Base-by-base conservation (phyloP, 2,329 filamentous ascomycete species). In the Penicillium sp. region DNA sequence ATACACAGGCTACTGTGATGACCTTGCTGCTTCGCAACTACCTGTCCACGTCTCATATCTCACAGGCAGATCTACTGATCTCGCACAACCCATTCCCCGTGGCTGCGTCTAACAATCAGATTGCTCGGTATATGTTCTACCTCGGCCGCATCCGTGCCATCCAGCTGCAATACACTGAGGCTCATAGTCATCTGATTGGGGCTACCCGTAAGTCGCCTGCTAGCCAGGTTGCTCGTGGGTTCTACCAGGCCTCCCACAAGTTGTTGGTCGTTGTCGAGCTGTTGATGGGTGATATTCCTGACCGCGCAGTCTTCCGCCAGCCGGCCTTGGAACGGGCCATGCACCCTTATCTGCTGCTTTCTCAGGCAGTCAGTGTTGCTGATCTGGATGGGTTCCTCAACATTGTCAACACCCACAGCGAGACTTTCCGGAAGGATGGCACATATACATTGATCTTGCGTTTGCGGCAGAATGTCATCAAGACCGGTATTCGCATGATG, bases 401-500 rank as follows among this genome's bases (percentile, higher is more conserved):
- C 63, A 87, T 89, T 42, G 92, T 97, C 58, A 87, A 89, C 65
- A 83, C 87, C 47, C 86, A 96, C 71, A 87, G 87, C 55, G 85
- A 89, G 42, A 87, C 87, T 12, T 99, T 97, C 86, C 88, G 91
- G 68, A 88, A 89, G 63, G 94, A 99, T 72, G 90, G 90, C 54
- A 97, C 93, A 21, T 97, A 97, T 79, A 96, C 92, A 12, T 82
- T 99, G 55, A 95, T 97, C 66, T 83, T 97, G 60, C 92, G 94
- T 60, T 82, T 99, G 59, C 87, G 94, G 65, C 94, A 99, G 77
- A 99, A 99, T 71, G 94, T 99, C 70, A 97, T 99, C 85, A 96
- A 96, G 82, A 99, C 94, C 4, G 94, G 94, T 63, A 96, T 99
- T 61, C 91, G 94, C 65, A 97, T 97, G 91, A 96, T 99, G 85